Evolutionary conservation across 345 rosid species (phyloP).

Genomic region (Trapa bicornis): DNA sequence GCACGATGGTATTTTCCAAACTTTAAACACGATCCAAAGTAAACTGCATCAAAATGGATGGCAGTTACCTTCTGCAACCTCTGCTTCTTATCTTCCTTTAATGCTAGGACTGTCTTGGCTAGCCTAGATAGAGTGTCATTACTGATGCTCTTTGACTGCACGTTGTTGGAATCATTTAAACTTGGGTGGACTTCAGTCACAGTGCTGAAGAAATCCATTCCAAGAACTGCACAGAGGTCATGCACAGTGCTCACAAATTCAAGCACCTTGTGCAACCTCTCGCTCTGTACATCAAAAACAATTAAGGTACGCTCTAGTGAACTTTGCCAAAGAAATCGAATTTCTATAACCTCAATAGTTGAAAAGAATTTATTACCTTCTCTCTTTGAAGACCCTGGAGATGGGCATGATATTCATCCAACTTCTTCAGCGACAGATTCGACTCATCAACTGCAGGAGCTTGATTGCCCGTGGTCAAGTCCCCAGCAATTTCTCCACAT

Average conservation of each 20-base stretch:
- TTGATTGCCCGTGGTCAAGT: slow-evolving; percentile 27
- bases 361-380: slow-evolving; percentile 34
- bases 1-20: not conserved
- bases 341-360: not conserved
- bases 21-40: not conserved
- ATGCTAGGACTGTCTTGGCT: slow-evolving; percentile 66
- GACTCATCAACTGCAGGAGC: slow-evolving; percentile 68
- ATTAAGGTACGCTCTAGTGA: slow-evolving; percentile 7
- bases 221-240: slow-evolving; percentile 83
- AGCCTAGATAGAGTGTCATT: slow-evolving; percentile 70
- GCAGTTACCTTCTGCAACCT: slow-evolving; percentile 61
- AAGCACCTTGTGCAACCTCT: slow-evolving; percentile 77
- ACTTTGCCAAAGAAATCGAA: not conserved
- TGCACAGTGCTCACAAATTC: slow-evolving; percentile 91
- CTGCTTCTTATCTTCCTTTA: slow-evolving; percentile 79
- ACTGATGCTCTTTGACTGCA: slow-evolving; percentile 82
- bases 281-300: slow-evolving; percentile 40
- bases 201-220: slow-evolving; percentile 73
- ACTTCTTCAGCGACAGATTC: slow-evolving; percentile 68
- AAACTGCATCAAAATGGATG: not conserved
- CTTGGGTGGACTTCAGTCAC: slow-evolving; percentile 91
- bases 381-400: slow-evolving; percentile 90
- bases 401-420: slow-evolving; percentile 58
- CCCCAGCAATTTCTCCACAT: slow-evolving; percentile 78
- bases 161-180: slow-evolving; percentile 55